phyloP scores from a whole-genome alignment of 306 rosid species.

The Fagus sylvatica region DNA sequence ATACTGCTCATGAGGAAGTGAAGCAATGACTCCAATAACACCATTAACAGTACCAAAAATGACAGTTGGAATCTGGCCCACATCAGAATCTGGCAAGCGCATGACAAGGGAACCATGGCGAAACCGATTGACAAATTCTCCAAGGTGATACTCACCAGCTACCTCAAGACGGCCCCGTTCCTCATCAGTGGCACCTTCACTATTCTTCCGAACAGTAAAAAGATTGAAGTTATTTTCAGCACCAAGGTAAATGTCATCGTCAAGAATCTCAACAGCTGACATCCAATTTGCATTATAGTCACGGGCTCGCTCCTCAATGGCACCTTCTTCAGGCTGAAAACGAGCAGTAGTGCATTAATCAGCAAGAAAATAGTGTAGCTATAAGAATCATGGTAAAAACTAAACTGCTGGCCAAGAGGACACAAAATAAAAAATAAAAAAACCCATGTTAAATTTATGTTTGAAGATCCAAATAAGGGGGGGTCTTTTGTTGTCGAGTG shows the following conservation, averaged over 20 bases:
- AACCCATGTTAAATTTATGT: neutral
- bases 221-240: slow-evolving; percentile 74
- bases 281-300: slow-evolving; percentile 97
- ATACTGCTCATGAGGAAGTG: slow-evolving; percentile 89
- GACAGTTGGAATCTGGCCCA: slow-evolving; percentile 92
- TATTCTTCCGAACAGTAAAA: slow-evolving; percentile 57
- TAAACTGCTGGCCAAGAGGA: neutral
- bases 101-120: slow-evolving; percentile 87
- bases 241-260: slow-evolving; percentile 88
- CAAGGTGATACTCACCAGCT: slow-evolving; percentile 91
- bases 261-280: slow-evolving; percentile 97
- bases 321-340: slow-evolving; percentile 93
- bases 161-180: slow-evolving; percentile 93
- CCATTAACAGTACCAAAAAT: slow-evolving; percentile 96
- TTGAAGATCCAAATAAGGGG: neutral
- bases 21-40: slow-evolving; percentile 93
- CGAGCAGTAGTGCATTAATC: neutral
- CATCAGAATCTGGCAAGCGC: slow-evolving; percentile 94
- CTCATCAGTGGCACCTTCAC: slow-evolving; percentile 95
- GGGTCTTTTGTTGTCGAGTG: neutral
- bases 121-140: slow-evolving; percentile 82
- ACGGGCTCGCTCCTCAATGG: slow-evolving; percentile 97
- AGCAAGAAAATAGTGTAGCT: neutral
- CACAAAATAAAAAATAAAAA: neutral
- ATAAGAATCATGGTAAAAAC: neutral